Evolutionary conservation across 2,329 filamentous ascomycete genomes (phyloP).

Genomic region (Fusarium nurragi): DNA sequence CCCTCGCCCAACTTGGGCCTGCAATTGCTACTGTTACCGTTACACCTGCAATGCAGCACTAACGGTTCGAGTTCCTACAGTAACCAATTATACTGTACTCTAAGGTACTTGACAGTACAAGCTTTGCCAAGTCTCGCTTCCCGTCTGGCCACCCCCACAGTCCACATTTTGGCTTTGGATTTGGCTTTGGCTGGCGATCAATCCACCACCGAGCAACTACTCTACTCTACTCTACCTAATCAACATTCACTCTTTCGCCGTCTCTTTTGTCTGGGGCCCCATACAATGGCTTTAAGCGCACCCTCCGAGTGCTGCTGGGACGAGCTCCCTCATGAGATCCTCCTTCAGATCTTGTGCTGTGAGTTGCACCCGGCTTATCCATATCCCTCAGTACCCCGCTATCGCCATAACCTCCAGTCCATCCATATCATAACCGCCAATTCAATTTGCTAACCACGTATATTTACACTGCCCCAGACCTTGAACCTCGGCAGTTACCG

Average conservation of each 20-base stretch:
- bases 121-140: slow-evolving; percentile 30
- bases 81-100: background rate
- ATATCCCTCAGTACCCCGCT: slow-evolving; percentile 37
- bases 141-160: slow-evolving; percentile 8
- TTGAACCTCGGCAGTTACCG: slow-evolving; percentile 60
- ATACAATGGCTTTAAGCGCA: slow-evolving; percentile 43
- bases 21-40: slow-evolving; percentile 4
- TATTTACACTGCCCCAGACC: slow-evolving; percentile 41
- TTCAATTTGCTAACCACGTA: slow-evolving; percentile 31
- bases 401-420: background rate
- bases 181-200: slow-evolving; percentile 11
- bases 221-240: background rate
- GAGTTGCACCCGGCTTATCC: slow-evolving; percentile 46
- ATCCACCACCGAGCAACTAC: background rate
- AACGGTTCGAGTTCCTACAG: slow-evolving; percentile 1
- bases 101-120: slow-evolving; percentile 6
- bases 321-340: slow-evolving; percentile 70
- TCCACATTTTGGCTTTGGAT: slow-evolving; percentile 9
- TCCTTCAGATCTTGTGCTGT: slow-evolving; percentile 71
- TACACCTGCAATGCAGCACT: background rate
- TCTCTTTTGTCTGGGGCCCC: background rate
- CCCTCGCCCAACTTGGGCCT: slow-evolving; percentile 48
- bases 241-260: background rate
- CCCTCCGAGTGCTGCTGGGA: slow-evolving; percentile 49
- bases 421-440: background rate